Conservation (phyloP, 2,329 filamentous ascomycete species). For the Fonsecaea erecta region DNA sequence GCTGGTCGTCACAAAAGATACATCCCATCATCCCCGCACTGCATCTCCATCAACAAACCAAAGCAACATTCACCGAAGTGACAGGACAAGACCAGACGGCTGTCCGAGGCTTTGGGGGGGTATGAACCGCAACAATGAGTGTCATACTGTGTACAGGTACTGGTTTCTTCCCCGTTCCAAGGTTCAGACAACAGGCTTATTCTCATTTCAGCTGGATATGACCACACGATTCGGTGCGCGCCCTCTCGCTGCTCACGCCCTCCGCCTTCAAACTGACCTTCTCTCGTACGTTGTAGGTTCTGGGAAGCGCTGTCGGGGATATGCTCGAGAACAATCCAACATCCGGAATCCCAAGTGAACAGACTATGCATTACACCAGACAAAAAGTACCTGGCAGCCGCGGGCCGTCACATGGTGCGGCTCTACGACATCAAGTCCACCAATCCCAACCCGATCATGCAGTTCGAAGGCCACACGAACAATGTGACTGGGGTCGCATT, state of each 20-base stretch:
- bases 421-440: constrained; percentile 98
- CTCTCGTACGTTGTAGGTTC: constrained; percentile 64
- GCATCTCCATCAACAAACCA: constrained; percentile 1
- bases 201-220: constrained; percentile 65
- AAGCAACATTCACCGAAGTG: background rate
- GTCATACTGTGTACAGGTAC: constrained; percentile 70
- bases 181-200: constrained; percentile 23
- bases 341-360: constrained; percentile 98
- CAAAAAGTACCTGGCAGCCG: constrained; percentile 89
- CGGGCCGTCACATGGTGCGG: constrained; percentile 84
- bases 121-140: constrained; percentile 56
- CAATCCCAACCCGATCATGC: constrained; percentile 91
- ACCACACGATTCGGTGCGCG: constrained; percentile 73
- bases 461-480: constrained; percentile 92
- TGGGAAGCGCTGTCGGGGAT: constrained; percentile 98
- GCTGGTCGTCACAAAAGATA: background rate
- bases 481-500: constrained; percentile 98
- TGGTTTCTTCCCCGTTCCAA: constrained; percentile 32
- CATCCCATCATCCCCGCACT: background rate
- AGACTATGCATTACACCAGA: constrained; percentile 97
- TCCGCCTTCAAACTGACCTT: constrained; percentile 13
- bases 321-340: constrained; percentile 96
- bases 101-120: background rate
- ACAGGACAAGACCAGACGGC: background rate
- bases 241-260: constrained; percentile 10